Conservation (phyloP, 306 rosid species). For the Lathyrus tuberosus region DNA sequence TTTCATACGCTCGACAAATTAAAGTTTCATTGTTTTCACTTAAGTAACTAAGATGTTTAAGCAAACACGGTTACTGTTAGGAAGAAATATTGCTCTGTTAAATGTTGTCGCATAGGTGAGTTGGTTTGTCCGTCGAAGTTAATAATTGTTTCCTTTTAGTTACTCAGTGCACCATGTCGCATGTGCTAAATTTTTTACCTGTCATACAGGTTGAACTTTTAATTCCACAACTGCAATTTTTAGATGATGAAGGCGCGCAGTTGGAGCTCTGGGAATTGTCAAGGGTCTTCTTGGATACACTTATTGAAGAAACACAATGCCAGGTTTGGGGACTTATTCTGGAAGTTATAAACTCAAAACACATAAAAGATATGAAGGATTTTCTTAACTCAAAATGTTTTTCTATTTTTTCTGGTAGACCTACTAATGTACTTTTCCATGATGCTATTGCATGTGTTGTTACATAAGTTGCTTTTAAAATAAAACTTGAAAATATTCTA, state of each 20-base stretch:
- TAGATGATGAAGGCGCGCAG: slow-evolving; percentile 98
- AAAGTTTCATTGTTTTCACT: too few species aligned
- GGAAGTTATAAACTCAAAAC: slow-evolving; percentile 28
- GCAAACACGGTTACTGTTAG: too few species aligned
- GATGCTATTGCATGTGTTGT: slow-evolving; percentile 23
- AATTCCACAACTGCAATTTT: slow-evolving; percentile 92
- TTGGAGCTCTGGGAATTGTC: slow-evolving; percentile 96
- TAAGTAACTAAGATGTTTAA: too few species aligned
- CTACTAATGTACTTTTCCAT: slow-evolving; percentile 26
- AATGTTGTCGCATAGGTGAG: too few species aligned
- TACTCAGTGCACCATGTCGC: slow-evolving; percentile 18
- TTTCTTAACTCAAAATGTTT: slow-evolving; percentile 21
- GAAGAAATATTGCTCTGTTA: too few species aligned
- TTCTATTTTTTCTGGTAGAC: slow-evolving; percentile 22
- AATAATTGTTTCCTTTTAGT: slow-evolving; percentile 31
- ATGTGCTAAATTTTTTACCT: background rate
- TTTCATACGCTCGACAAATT: background rate
- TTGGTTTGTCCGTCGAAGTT: background rate
- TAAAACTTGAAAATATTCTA: slow-evolving; percentile 14
- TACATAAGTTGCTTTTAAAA: slow-evolving; percentile 1
- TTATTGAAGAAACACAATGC: slow-evolving; percentile 61
- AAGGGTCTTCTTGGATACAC: slow-evolving; percentile 75
- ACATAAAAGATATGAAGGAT: slow-evolving; percentile 25
- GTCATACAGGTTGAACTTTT: slow-evolving; percentile 86
- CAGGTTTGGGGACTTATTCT: slow-evolving; percentile 56